Base-by-base conservation (phyloP, 2,329 filamentous ascomycete genomes). In the Diaporthe sp. region DNA sequence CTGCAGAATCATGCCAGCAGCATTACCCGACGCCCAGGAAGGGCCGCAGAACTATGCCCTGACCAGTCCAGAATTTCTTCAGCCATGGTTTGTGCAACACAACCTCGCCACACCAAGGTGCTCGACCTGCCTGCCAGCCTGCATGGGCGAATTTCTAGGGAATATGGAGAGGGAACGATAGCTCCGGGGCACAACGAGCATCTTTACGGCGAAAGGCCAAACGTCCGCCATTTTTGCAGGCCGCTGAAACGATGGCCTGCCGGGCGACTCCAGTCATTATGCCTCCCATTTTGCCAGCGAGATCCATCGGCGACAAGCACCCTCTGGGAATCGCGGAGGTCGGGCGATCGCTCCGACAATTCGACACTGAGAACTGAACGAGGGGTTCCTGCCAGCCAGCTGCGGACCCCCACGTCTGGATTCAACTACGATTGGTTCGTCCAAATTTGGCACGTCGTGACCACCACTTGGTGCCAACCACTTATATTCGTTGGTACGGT, bases 271-370 rank as follows among this genome's bases (percentile, higher is more conserved):
- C 47, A 19, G 63, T 22, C 63, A 7, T 39, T 32, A 39, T 25
- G n/a, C 63, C 63, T 53, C 63, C 44, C 44, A 37, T 66, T 51
- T 37, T 32, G 22, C 44, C 32, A 53, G 35, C 47, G n/a, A 68
- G 63, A 51, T 51, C 44, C 61, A 61, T 44, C 58, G 61, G 37
- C 61, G 44, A 53, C n/a, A 51, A 39, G 32, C 44, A 27, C 9
- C 30, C 19, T 53, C 47, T 30, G 17, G 9, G 12, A 39, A 39
- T 63, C 70, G 70, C 70, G 70, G 70, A 71, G 56, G 70, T 12
- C 70, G 70, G 70, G 70, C 70, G 70, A 71, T 71, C 70, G 70
- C 70, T 17, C 70, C 70, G 70, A 53, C 50, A 53, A 25, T 58
- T 59, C 19, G 44, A 37, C 56, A 50, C 17, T 6, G 13, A 27